These are phyloP conservation scores for Globisporangium spiculum DNA, from an alignment of 352 stramenopile species.

Conservation along the genomic window DNA sequence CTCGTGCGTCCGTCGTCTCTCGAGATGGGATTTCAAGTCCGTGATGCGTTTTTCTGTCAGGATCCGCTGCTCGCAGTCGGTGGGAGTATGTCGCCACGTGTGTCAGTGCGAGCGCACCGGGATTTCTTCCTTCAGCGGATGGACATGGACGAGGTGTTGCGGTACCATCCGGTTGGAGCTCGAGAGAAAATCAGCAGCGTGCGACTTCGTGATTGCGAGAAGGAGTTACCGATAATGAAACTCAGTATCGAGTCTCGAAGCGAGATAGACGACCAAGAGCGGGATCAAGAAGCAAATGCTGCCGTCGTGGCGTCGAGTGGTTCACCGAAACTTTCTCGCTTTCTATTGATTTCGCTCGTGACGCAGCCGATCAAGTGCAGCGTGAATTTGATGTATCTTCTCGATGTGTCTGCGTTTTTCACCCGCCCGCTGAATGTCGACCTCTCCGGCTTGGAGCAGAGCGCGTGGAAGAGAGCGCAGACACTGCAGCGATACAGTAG, in stretches of 20 bases:
- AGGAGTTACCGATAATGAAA: slow-evolving; percentile 63
- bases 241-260: slow-evolving; percentile 49
- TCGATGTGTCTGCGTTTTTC: slow-evolving; percentile 68
- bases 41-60: slow-evolving; percentile 67
- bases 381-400: slow-evolving; percentile 71
- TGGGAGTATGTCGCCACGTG: neutral
- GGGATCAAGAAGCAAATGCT: slow-evolving; percentile 11
- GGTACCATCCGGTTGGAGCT: slow-evolving; percentile 54
- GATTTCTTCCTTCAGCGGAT: slow-evolving; percentile 75
- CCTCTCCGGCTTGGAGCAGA: slow-evolving; percentile 67
- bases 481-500: slow-evolving; percentile 75
- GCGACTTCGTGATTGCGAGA: slow-evolving; percentile 63
- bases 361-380: slow-evolving; percentile 82
- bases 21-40: slow-evolving; percentile 64
- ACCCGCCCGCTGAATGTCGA: slow-evolving; percentile 71
- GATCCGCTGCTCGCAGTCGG: slow-evolving; percentile 14
- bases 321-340: slow-evolving; percentile 16
- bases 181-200: slow-evolving; percentile 75
- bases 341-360: slow-evolving; percentile 62
- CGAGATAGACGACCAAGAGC: slow-evolving; percentile 20
- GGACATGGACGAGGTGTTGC: slow-evolving; percentile 67
- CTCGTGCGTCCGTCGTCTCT: slow-evolving; percentile 62
- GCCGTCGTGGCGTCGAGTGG: slow-evolving; percentile 6
- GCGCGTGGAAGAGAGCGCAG: slow-evolving; percentile 69
- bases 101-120: slow-evolving; percentile 10